Evolutionary conservation across 192 early-diverging fungal genomes (phyloP).

Genomic region (Neocallimastix lanati): DNA sequence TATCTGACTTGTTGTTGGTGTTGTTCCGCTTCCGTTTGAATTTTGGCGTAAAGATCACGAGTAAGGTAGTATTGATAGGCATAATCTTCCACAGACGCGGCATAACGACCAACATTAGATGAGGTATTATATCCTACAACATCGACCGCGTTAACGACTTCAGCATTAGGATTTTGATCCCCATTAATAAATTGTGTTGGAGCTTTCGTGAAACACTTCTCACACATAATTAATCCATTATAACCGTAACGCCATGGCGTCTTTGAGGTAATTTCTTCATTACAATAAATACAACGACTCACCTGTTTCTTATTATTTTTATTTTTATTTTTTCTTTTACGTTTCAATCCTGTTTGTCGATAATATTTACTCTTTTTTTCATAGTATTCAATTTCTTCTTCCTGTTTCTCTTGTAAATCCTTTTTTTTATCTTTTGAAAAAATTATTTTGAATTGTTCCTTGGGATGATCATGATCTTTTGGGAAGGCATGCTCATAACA

Average conservation of each 20-base stretch:
- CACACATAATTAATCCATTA: slow-evolving; percentile 52
- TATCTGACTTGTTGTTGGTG: slow-evolving; percentile 25
- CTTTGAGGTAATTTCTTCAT: neutral
- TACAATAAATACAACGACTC: neutral
- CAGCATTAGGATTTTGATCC: slow-evolving; percentile 7
- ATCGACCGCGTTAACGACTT: slow-evolving; percentile 5
- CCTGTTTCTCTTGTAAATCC: neutral
- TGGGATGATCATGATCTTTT: slow-evolving; percentile 15
- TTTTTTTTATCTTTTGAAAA: neutral
- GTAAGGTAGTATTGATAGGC: slow-evolving; percentile 47
- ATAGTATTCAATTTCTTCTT: neutral
- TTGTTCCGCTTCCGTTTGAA: slow-evolving; percentile 21
- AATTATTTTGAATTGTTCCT: slow-evolving; percentile 11
- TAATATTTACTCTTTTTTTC: neutral
- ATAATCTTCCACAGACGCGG: slow-evolving; percentile 43
- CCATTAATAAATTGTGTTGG: slow-evolving; percentile 15
- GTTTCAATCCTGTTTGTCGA: neutral
- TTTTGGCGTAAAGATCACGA: slow-evolving; percentile 22
- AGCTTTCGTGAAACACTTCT: slow-evolving; percentile 38
- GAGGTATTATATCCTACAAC: slow-evolving; percentile 13
- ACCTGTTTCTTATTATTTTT: neutral
- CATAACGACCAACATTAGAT: slow-evolving; percentile 16
- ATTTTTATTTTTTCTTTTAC: neutral
- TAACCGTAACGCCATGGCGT: slow-evolving; percentile 21
- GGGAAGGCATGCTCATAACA: slow-evolving; percentile 10